A percentile compares a stretch with the other conserved stretches of the same genome.
phyloP scores from a whole-genome alignment of 116 monocot species.

The Trichopus zeylanicus region DNA sequence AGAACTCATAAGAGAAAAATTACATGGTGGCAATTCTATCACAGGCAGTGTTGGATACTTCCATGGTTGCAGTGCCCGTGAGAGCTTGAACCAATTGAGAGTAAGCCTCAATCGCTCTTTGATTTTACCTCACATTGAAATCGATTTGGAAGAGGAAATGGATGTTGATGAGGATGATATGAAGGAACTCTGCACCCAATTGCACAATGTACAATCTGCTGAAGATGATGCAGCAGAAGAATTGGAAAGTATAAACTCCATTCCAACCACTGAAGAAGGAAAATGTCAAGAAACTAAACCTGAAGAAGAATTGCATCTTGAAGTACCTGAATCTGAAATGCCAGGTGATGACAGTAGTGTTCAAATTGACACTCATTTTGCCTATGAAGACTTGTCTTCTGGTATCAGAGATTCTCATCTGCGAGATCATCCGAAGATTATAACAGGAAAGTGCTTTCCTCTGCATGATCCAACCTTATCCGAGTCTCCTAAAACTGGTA shows the following conservation, averaged over 20 bases:
- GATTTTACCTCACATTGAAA: constrained; percentile 50
- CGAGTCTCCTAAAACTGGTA: constrained; percentile 56
- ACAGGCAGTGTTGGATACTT: constrained; percentile 25
- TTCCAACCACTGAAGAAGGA: neutral
- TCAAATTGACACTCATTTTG: neutral
- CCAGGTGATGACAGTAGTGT: neutral
- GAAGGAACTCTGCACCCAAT: constrained; percentile 45
- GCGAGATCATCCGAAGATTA: constrained; percentile 1
- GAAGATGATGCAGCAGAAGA: constrained; percentile 15
- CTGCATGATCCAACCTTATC: constrained; percentile 60
- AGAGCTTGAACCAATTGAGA: constrained; percentile 60
- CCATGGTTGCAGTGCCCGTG: constrained; percentile 53
- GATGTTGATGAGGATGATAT: constrained; percentile 60
- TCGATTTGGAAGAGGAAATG: constrained; percentile 49
- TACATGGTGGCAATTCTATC: constrained; percentile 11
- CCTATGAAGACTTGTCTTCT: neutral
- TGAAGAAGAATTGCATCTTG: constrained; percentile 11
- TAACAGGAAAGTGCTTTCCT: constrained; percentile 6
- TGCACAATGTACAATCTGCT: constrained; percentile 34
- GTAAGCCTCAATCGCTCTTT: constrained; percentile 71
- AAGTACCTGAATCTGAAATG: constrained; percentile 4
- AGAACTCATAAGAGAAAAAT: constrained; percentile 77
- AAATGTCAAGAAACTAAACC: neutral
- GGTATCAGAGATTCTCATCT: constrained; percentile 1
- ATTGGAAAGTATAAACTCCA: constrained; percentile 7